Evolutionary conservation across 148 eudicot species (phyloP), one percentile per base, ranked within the genome.

Genomic region (Dysphania ambrosioides): DNA sequence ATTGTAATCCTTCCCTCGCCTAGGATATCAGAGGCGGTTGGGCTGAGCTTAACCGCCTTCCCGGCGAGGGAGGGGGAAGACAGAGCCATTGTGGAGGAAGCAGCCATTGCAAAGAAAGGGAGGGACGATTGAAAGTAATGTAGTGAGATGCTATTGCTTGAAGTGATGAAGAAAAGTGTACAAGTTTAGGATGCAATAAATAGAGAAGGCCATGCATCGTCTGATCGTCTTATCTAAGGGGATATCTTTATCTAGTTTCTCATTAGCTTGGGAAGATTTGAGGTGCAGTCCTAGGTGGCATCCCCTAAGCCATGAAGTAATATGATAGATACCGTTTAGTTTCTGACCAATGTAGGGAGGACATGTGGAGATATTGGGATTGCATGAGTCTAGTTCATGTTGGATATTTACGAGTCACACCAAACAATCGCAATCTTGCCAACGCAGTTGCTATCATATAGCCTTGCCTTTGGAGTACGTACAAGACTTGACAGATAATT

Each of bases 11-110:
- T 66, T 42, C 81, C 76, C 64, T 49, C 67, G 1, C 80, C 75
- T 0, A 68, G 15, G 56, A 76, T 32, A 59, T 79, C 71, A 1
- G 85, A 77, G 65, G 77, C 38, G 27, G 72, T 60, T 5, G 78
- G 79, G 21, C 77, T 32, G 19, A 70, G 73, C 34, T 68, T 70
- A 2, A 77, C 68, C 16, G 83, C 80, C 79, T 77, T 80, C 34
- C 83, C 83, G 71, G 79, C 77, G 1, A 80, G 24, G 7, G 78
- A 69, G 1, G 79, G 71, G 3, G 79, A 85, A 21, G 86, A 85
- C 53, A 85, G 80, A 19, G 88, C 84, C 84, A 83, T 80, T 27
- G 88, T 53, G 2, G 88, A 83, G 71, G 88, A 71, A 47, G 82
- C 86, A 47, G 82, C 86, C 88, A 85, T 85, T 66, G 60, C 4